These are phyloP conservation scores for Funneliformis geosporum DNA, from an alignment of 192 early-diverging fungal species.

Conservation along the genomic window DNA sequence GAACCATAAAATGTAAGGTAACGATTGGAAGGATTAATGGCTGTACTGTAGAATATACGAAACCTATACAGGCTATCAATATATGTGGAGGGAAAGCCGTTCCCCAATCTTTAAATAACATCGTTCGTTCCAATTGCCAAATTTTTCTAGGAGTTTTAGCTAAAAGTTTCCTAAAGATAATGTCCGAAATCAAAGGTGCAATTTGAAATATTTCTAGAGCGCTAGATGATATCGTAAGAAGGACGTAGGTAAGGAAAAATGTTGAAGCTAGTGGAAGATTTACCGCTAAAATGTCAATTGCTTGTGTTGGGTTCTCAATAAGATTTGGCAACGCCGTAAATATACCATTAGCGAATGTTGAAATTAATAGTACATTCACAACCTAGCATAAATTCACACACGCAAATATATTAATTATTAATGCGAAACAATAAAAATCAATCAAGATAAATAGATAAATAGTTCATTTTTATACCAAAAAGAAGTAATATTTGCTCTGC, in stretches of 20 bases:
- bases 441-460: not conserved
- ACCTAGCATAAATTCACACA: conserved; percentile 42
- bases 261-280: conserved; percentile 74
- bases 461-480: conserved; percentile 59
- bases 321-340: conserved; percentile 40
- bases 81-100: conserved; percentile 67
- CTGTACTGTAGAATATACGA: conserved; percentile 79
- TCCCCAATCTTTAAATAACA: conserved; percentile 58
- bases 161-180: conserved; percentile 53
- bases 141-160: conserved; percentile 77
- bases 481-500: conserved; percentile 71
- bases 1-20: conserved; percentile 69
- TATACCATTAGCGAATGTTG: conserved; percentile 70
- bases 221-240: conserved; percentile 70
- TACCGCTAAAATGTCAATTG: conserved; percentile 53
- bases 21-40: conserved; percentile 81
- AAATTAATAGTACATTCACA: conserved; percentile 78
- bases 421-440: not conserved
- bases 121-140: conserved; percentile 49
- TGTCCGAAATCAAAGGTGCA: conserved; percentile 63
- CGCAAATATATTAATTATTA: not conserved
- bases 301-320: conserved; percentile 26
- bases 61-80: conserved; percentile 67
- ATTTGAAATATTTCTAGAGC: conserved; percentile 71
- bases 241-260: conserved; percentile 84